Base-by-base conservation (phyloP, 129 eudicot genomes). In the Artemisia annua region DNA sequence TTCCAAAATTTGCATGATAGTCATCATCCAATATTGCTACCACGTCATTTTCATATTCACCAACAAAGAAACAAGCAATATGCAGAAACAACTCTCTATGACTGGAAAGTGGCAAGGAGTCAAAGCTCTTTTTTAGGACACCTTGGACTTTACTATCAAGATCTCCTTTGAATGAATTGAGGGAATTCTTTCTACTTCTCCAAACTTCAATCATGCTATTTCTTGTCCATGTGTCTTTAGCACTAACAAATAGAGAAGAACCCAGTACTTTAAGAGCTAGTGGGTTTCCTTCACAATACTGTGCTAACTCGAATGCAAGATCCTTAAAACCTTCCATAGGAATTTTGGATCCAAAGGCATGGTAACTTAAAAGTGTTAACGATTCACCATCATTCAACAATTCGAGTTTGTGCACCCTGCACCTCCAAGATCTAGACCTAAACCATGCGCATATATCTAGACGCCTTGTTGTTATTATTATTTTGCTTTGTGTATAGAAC, bases 201-300 rank as follows among this genome's bases (percentile, higher is more conserved):
- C 57, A 52, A 15, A 7, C 16, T 52, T 52, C 18, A 5, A 52
- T 1, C 16, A 50, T n/a, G 16, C 55, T 50, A 10, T 52, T 13
- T 4, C 2, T 52, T 52, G 15, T 17, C 7, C 19, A 8, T 15
- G 57, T 20, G 61, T 55, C 61, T 55, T 17, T 22, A 55, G 24
- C 24, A 18, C 61, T n/a, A 55, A 52, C 57, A 52, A 52, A 52
- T 52, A 52, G 2, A 15, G 57, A 52, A 52, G 57, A 52, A 52
- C 57, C 57, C 57, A 52, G 11, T 15, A 52, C 19, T 52, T 52
- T 52, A 52, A 52, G 57, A 52, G 57, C 57, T 52, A 52, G 57
- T 52, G 57, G 57, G 5, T 52, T 52, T 15, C 57, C 57, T 15
- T 52, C 57, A 15, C 57, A 52, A 15, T 52, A 52, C 57, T 4